Percentiles rank a stretch among this genome's conserved stretches.
Evolutionary conservation across 352 stramenopile species (phyloP).

Genomic region (Phytophthora nicotianae): DNA sequence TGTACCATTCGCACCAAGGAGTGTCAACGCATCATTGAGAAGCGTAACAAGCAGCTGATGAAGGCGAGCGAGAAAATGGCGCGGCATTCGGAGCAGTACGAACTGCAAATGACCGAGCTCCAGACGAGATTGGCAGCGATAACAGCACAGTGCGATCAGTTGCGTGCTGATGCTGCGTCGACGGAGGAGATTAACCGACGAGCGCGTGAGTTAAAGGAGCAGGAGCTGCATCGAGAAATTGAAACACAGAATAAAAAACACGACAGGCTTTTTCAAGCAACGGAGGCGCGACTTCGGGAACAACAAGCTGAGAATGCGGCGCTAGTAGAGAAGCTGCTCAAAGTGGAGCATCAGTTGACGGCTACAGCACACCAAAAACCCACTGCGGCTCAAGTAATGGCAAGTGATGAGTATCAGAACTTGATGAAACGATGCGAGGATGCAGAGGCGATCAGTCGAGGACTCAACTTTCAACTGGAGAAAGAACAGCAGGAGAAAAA

Average conservation of each 20-base stretch:
- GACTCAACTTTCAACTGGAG: slow-evolving; percentile 72
- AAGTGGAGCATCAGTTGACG: slow-evolving; percentile 48
- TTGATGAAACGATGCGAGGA: slow-evolving; percentile 67
- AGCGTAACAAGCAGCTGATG: slow-evolving; percentile 86
- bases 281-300: slow-evolving; percentile 17
- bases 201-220: slow-evolving; percentile 44
- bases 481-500: slow-evolving; percentile 84
- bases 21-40: slow-evolving; percentile 84
- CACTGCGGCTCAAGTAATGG: slow-evolving; percentile 35
- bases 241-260: slow-evolving; percentile 39
- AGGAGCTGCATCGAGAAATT: slow-evolving; percentile 45
- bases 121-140: slow-evolving; percentile 46
- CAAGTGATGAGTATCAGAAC: slow-evolving; percentile 60
- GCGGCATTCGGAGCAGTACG: slow-evolving; percentile 66
- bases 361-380: slow-evolving; percentile 21
- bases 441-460: slow-evolving; percentile 67
- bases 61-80: slow-evolving; percentile 80
- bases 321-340: slow-evolving; percentile 43
- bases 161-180: slow-evolving; percentile 32
- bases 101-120: slow-evolving; percentile 52
- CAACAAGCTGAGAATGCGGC: slow-evolving; percentile 32
- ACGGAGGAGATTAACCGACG: slow-evolving; percentile 30
- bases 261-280: slow-evolving; percentile 30
- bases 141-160: slow-evolving; percentile 39
- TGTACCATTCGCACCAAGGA: slow-evolving; percentile 75